Percentiles rank a stretch among this genome's conserved stretches.
Conservation (phyloP, 257 asterid genomes). For the Jacaranda mimosifolia region DNA sequence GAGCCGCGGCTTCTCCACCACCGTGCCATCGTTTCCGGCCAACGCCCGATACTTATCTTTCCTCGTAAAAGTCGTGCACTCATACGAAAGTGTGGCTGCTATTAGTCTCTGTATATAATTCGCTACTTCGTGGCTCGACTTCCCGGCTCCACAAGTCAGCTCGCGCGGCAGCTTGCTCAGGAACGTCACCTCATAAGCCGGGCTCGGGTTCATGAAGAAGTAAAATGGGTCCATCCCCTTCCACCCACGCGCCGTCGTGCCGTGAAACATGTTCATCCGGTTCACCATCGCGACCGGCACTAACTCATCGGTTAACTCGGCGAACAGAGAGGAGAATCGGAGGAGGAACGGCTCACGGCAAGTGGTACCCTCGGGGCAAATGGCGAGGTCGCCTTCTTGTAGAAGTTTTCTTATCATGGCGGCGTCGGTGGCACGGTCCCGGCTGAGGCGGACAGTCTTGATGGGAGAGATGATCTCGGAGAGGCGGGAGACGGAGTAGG, state of each 20-base stretch:
- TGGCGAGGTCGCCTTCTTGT: conserved; percentile 44
- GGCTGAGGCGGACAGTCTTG: conserved; percentile 59
- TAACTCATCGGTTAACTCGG: conserved; percentile 55
- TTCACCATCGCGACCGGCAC: conserved; percentile 57
- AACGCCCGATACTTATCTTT: conserved; percentile 47
- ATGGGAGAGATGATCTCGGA: conserved; percentile 76
- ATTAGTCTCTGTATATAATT: conserved; percentile 48
- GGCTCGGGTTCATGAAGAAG: conserved; percentile 56
- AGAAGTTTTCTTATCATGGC: conserved; percentile 46
- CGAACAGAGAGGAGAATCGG: conserved; percentile 54
- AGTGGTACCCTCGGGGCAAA: conserved; percentile 65
- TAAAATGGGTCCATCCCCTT: conserved; percentile 53
- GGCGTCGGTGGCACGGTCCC: conserved; percentile 60
- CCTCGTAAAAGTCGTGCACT: conserved; percentile 49
- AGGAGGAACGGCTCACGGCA: conserved; percentile 58
- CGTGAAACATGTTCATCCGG: conserved; percentile 60
- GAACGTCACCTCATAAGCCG: conserved; percentile 46
- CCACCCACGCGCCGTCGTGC: conserved; percentile 63
- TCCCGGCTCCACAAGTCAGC: conserved; percentile 43
- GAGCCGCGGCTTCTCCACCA: conserved; percentile 33
- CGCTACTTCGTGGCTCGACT: conserved; percentile 55
- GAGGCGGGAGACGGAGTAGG: conserved; percentile 74
- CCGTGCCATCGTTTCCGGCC: conserved; percentile 52
- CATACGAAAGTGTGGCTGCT: conserved; percentile 41
- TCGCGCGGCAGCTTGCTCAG: conserved; percentile 44